phyloP scores from a whole-genome alignment of 2,329 filamentous ascomycete species.

The Leptoxyphium fumago region DNA sequence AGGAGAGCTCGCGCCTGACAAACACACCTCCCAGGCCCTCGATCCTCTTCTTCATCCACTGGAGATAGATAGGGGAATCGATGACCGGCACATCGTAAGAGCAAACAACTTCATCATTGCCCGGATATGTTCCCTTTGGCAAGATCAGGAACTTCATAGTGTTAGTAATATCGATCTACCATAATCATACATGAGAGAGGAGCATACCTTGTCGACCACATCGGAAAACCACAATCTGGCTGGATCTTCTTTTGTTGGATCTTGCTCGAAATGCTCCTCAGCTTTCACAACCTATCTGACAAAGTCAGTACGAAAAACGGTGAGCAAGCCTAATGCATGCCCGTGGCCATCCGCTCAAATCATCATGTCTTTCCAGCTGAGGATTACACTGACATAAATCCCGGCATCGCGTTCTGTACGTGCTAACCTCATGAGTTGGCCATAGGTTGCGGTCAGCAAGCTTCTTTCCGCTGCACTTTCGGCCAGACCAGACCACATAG shows the following conservation, averaged over 20 bases:
- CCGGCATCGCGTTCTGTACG: not conserved
- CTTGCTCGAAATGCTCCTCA: not conserved
- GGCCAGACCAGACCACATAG: not conserved
- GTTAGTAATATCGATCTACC: too few relatives aligned
- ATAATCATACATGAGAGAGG: too few relatives aligned
- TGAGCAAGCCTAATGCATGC: too few relatives aligned
- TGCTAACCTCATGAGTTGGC: not conserved
- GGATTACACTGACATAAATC: not conserved
- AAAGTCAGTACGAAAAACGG: too few relatives aligned
- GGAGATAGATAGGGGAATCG: not conserved
- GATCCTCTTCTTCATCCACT: not conserved
- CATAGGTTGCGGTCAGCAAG: not conserved
- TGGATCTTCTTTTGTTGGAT: not conserved
- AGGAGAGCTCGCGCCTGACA: not conserved
- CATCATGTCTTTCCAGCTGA: too few relatives aligned
- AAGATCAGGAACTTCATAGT: not conserved
- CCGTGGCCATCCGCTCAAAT: too few relatives aligned
- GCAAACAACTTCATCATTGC: not conserved
- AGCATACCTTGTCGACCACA: not conserved
- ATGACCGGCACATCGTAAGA: not conserved
- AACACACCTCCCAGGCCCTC: not conserved
- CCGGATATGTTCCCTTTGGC: not conserved
- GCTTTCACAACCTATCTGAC: not conserved
- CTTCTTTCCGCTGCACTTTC: not conserved
- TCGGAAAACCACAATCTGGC: not conserved